Evolutionary conservation across 768 basidiomycete species (phyloP), one percentile per base, ranked within the genome.

Genomic region (Podaxis sp.): DNA sequence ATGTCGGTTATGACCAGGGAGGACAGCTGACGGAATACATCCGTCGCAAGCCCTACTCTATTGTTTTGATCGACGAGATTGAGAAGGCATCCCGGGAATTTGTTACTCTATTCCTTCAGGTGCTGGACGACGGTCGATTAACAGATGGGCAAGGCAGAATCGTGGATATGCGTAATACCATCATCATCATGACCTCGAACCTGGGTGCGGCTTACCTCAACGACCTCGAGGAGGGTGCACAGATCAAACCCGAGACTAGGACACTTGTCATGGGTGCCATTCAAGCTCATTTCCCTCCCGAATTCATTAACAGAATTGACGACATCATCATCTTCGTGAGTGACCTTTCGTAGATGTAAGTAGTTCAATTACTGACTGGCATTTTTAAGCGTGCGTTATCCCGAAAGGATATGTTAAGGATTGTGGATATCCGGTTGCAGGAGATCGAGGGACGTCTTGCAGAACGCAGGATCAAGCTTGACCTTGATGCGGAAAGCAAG

Each of bases 111-210:
- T 83, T 83, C 71, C 67, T 84, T 19, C 94, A 96, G 74, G 92
- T 96, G 28, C 84, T 97, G 51, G 95, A 97, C 67, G 95, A 96
- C 66, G 95, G 95, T 9, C 87, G 92, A 49, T 80, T 96, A 66
- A 96, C 95, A 22, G 95, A 96, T 68, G 91, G 94, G 6, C 94
- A 96, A 75, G 95, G 95, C n/a, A 87, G 91, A 64, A 80, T 93
- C 46, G 86, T 93, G 19, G 89, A 93, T 75, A 95, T 94, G 82
- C 82, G 88, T 63, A 96, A 95, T 72, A 93, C 93, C 0, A 92
- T 96, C 70, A 93, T 96, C 72, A 91, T 95, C 75, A 91, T 96
- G 87, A 96, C 95, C 3, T 94, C 92, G 54, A 98, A 98, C 72
- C 82, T 96, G 19, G 95, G 93, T 49, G 90, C 92, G 4, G 79